Evolutionary conservation across 2,329 filamentous ascomycete genomes (phyloP).

Genomic region (Calonectria pseudoreteaudii): DNA sequence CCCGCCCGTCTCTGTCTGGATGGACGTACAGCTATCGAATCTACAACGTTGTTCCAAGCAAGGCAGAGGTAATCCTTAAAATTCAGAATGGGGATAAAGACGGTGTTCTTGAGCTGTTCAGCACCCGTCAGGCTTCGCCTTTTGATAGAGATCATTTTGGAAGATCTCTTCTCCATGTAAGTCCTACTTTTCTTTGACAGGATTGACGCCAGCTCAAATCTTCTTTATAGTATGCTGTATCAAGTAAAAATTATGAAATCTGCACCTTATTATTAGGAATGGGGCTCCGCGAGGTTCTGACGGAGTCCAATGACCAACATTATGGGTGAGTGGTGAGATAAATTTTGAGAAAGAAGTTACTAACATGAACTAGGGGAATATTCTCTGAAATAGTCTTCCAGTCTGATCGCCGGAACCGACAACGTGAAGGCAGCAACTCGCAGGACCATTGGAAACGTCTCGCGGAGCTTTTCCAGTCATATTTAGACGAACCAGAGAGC

Average conservation of each 20-base stretch:
- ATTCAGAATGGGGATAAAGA: slow-evolving; percentile 26
- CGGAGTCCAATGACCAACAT: neutral
- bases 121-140: slow-evolving; percentile 32
- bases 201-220: neutral
- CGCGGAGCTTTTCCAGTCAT: slow-evolving; percentile 31
- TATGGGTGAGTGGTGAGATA: neutral
- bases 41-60: slow-evolving; percentile 35
- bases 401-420: neutral
- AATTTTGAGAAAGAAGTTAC: neutral
- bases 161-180: slow-evolving; percentile 31
- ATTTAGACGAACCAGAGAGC: slow-evolving; percentile 32
- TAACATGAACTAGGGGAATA: neutral
- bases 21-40: slow-evolving; percentile 37
- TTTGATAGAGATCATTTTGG: slow-evolving; percentile 37
- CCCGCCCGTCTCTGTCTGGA: slow-evolving; percentile 19
- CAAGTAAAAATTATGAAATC: neutral
- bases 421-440: neutral
- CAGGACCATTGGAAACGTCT: slow-evolving; percentile 21
- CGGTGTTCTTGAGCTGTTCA: slow-evolving; percentile 39
- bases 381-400: neutral
- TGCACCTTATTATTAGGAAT: neutral
- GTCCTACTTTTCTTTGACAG: neutral
- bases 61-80: slow-evolving; percentile 31
- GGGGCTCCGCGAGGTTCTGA: neutral
- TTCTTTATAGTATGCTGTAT: neutral